A percentile compares a stretch with the other conserved stretches of the same genome.
phyloP scores from a whole-genome alignment of 257 asterid genomes.

The Echites panduratus region DNA sequence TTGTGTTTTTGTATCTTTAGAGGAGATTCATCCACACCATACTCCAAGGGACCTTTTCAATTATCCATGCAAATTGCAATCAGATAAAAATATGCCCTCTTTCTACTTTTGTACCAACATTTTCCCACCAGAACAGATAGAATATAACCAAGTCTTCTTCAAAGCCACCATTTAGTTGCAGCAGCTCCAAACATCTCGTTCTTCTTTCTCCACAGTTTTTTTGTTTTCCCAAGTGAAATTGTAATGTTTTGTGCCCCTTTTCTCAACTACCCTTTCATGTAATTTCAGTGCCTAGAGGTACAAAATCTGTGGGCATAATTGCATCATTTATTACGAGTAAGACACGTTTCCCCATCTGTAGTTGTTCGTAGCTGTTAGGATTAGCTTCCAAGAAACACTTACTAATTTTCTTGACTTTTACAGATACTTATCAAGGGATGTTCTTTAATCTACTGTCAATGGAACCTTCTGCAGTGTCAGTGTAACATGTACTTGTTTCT shows the following conservation, averaged over 20 bases:
- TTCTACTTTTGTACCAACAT: neutral
- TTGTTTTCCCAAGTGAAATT: conserved; percentile 6
- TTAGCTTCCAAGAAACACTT: neutral
- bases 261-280: conserved; percentile 1
- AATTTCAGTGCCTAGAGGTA: neutral
- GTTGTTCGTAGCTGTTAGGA: neutral
- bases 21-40: no score
- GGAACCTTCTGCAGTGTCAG: neutral
- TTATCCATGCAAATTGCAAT: no score
- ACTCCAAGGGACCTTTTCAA: neutral
- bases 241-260: neutral
- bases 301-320: neutral
- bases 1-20: neutral
- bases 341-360: neutral
- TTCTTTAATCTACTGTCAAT: neutral
- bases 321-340: neutral
- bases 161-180: conserved; percentile 28
- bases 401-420: neutral
- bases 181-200: conserved; percentile 43
- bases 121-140: neutral
- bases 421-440: neutral
- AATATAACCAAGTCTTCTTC: conserved; percentile 4
- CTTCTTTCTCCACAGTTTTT: conserved; percentile 15
- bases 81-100: no score
- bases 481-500: neutral